phyloP scores from a whole-genome alignment of 306 rosid species.

The Ochetophila trinervis region DNA sequence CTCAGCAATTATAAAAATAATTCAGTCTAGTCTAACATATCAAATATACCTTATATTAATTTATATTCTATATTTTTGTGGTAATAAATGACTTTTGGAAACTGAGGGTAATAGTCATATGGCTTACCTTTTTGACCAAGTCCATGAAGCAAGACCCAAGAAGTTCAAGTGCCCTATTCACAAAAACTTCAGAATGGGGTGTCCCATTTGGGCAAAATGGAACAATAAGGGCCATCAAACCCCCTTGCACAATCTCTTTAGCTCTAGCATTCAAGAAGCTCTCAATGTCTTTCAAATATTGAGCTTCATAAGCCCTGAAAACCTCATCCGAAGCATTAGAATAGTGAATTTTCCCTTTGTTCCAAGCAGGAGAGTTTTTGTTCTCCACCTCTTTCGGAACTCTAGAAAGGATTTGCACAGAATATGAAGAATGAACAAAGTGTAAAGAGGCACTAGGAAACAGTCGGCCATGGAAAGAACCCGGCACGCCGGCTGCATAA shows the following conservation, averaged over 20 bases:
- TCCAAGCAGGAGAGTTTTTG: constrained; percentile 19
- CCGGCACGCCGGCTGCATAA: constrained; percentile 20
- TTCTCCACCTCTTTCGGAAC: constrained; percentile 21
- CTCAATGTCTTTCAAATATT: constrained; percentile 22
- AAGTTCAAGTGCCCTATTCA: not conserved
- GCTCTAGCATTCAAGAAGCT: constrained; percentile 21
- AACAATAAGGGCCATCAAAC: constrained; percentile 15
- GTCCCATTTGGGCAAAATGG: constrained; percentile 6
- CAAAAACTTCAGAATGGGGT: not conserved
- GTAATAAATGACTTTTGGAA: not conserved
- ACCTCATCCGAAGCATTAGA: constrained; percentile 15
- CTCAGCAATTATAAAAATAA: no score
- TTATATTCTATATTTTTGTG: no score
- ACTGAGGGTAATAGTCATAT: no score
- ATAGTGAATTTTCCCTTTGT: constrained; percentile 22
- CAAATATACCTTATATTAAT: not conserved
- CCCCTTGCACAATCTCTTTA: constrained; percentile 23
- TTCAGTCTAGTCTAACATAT: no score
- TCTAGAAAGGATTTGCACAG: constrained; percentile 3
- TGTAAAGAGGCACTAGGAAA: constrained; percentile 27
- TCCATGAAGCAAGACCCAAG: constrained; percentile 19
- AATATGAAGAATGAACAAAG: not conserved
- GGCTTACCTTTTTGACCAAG: constrained; percentile 21
- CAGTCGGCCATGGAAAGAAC: constrained; percentile 19
- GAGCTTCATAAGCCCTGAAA: constrained; percentile 12